phyloP scores from a whole-genome alignment of 1,284 basidiomycete species.

The Ustilago shanxiensis region DNA sequence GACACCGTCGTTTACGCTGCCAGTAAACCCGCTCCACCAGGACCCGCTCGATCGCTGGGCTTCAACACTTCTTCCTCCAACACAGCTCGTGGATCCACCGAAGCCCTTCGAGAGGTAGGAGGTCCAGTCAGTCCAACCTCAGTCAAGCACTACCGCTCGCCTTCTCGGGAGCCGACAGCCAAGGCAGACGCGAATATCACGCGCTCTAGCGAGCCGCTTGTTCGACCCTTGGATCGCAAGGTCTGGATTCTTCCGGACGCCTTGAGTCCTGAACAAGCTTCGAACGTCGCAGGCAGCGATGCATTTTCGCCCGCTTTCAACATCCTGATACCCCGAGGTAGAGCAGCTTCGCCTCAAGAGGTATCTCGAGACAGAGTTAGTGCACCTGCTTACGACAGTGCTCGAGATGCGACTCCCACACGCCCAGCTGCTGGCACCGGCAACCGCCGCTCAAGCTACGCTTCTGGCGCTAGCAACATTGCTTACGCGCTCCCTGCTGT shows the following conservation, averaged over 20 bases:
- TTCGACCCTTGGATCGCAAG: conserved; percentile 49
- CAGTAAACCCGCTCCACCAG: conserved; percentile 46
- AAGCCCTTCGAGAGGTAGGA: conserved; percentile 11
- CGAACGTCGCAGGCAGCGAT: conserved; percentile 22
- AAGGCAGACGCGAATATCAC: conserved; percentile 9
- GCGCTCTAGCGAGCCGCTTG: conserved; percentile 34
- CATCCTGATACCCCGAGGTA: conserved; percentile 28
- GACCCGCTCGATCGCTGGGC: conserved; percentile 38
- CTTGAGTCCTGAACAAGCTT: conserved; percentile 42
- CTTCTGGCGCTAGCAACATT: conserved; percentile 15
- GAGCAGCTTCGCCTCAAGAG: conserved; percentile 1
- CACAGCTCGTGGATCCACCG: conserved; percentile 13
- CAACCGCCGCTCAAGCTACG: conserved; percentile 32
- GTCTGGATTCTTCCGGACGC: conserved; percentile 50
- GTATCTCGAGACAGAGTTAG: background rate
- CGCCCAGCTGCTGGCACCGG: conserved; percentile 19
- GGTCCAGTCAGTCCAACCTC: conserved; percentile 24
- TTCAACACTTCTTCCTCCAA: conserved; percentile 40
- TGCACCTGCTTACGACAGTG: background rate
- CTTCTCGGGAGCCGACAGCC: conserved; percentile 25
- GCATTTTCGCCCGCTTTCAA: conserved; percentile 50
- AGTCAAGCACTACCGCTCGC: conserved; percentile 26
- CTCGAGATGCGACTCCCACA: conserved; percentile 36
- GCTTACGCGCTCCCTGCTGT: conserved; percentile 41
- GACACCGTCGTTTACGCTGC: conserved; percentile 47